Percentiles rank a stretch among this genome's conserved stretches.
Conservation (phyloP, 106 monocot genomes). For the Dactylorhiza incarnata region DNA sequence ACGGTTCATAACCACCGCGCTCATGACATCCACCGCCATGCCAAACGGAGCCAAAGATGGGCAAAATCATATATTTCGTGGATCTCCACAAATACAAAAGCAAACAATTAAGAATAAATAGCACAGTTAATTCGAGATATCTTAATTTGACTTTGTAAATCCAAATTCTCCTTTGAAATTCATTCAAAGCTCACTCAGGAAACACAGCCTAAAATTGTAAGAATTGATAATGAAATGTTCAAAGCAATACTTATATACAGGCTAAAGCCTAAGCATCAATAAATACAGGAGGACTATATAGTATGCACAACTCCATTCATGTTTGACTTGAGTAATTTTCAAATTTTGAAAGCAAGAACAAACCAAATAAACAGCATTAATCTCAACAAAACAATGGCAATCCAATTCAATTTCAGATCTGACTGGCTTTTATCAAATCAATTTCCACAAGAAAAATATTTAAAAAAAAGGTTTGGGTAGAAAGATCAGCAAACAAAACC, state of each 20-base stretch:
- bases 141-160: neutral
- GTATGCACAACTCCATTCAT: neutral
- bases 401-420: neutral
- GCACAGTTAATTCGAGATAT: neutral
- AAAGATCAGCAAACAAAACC: neutral
- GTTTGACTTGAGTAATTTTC: neutral
- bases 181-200: neutral
- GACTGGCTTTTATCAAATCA: neutral
- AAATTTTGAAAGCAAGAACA: neutral
- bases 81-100: neutral
- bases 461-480: neutral
- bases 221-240: neutral
- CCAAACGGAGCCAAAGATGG: too few species aligned
- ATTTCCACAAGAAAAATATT: neutral
- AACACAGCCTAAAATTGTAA: too few species aligned
- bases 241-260: neutral
- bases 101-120: neutral
- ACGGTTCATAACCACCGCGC: too few species aligned
- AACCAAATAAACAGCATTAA: neutral
- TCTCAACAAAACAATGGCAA: neutral
- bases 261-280: neutral
- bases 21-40: too few species aligned
- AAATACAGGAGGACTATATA: neutral
- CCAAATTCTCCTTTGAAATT: neutral
- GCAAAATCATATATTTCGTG: neutral